Base-by-base conservation (phyloP, 1,284 basidiomycete species). In the Sanguinoderma infundibulare region DNA sequence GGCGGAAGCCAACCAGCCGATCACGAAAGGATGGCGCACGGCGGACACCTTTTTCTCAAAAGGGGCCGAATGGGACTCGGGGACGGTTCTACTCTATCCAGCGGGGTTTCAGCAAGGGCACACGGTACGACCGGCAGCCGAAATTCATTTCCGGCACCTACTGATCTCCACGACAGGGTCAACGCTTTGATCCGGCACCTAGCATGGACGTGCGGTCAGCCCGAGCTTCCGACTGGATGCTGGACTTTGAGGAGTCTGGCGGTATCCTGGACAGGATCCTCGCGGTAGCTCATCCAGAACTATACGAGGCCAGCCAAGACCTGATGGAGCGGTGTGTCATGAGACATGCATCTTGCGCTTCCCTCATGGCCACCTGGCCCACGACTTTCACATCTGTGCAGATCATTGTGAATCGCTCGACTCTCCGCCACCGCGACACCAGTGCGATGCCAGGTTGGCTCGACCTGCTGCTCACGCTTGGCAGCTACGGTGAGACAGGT, bases 221-320 rank as follows among this genome's bases (percentile, higher is more conserved):
- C 34, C 34, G 34, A 7, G 34, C 34, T 6, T 14, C 6, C 34
- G 34, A 35, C 14, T 35, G 34, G 34, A 35, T 35, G 34, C 6
- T 35, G 7, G 14, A 6, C 34, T 35, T 35, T 35, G 34, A 35
- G 34, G 34, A 35, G 14, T 35, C 50, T 22, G 50, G 32, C 4
- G 50, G 50, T 6, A 10, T 53, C 22, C 24, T 53, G 2, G 38
- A 53, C 24, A 36, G 52, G n/a, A 40, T 53, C 52, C 52, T 53
- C 7, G 52, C 52, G 3, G 38, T 53, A 7, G 36, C 35, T 0
- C 53, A 55, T n/a, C 53, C 53, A 2, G 30, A 3, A 2, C 40
- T 44, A 9, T 55, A 44, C 22, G 3, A 32, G 20, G 4, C 32
- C 7, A 9, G 12, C 5, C 12, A n/a, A 15, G 17, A 0, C 38